Conservation (phyloP, 768 basidiomycete genomes). For the Wakefieldia striispora region DNA sequence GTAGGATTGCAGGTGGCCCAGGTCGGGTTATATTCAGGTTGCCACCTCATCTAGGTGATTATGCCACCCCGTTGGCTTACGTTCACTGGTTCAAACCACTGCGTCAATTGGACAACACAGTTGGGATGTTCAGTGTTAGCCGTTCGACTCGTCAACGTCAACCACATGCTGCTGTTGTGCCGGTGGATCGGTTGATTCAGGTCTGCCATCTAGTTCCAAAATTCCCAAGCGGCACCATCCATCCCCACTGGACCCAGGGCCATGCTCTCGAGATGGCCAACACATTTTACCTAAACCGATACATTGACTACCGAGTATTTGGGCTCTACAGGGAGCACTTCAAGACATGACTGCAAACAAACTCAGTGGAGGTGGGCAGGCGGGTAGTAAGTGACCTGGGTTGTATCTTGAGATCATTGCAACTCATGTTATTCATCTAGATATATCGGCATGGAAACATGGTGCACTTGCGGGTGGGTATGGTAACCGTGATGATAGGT, state of each 20-base stretch:
- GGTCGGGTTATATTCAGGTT: no score
- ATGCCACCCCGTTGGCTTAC: not conserved
- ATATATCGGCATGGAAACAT: not conserved
- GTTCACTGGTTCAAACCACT: slow-evolving; percentile 5
- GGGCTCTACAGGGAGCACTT: not conserved
- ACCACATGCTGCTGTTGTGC: not conserved
- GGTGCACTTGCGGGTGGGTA: no score
- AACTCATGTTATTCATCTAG: not conserved
- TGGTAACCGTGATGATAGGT: no score
- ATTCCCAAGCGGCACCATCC: not conserved
- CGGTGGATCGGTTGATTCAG: not conserved
- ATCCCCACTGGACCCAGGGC: not conserved
- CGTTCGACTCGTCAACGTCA: not conserved
- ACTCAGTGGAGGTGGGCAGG: not conserved
- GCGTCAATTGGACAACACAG: not conserved
- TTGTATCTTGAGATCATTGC: not conserved
- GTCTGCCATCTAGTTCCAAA: not conserved
- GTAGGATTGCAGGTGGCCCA: no score
- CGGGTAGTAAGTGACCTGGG: not conserved
- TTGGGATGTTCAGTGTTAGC: not conserved
- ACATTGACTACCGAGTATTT: not conserved
- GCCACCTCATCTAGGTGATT: no score
- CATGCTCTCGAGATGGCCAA: not conserved
- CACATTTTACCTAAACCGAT: not conserved
- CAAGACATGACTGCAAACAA: not conserved